Conservation (phyloP, 805 yeast species). For the Candida jianshihensis region DNA sequence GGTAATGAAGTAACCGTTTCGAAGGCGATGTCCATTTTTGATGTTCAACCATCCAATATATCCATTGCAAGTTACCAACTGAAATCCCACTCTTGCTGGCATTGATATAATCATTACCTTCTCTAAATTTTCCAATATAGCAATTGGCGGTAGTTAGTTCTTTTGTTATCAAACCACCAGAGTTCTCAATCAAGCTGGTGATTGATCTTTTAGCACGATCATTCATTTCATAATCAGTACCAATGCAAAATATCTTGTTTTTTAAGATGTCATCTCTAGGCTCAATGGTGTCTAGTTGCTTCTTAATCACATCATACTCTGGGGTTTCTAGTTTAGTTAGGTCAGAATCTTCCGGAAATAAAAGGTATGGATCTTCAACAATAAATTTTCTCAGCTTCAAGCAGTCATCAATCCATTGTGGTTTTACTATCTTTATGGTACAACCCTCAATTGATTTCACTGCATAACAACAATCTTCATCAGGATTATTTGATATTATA, state of each 20-base stretch:
- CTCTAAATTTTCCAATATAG: constrained; percentile 57
- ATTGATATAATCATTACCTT: constrained; percentile 45
- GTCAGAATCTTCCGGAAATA: constrained; percentile 8
- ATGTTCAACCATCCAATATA: constrained; percentile 57
- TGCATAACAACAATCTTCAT: constrained; percentile 55
- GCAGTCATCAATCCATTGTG: constrained; percentile 77
- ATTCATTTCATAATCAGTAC: constrained; percentile 50
- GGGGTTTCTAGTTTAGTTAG: background rate
- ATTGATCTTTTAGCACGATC: constrained; percentile 34
- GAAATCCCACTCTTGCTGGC: constrained; percentile 35
- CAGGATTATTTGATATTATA: constrained; percentile 50
- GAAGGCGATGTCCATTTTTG: constrained; percentile 50
- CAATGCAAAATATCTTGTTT: constrained; percentile 42
- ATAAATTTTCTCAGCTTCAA: constrained; percentile 43
- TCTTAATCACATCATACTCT: constrained; percentile 10
- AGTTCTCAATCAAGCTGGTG: constrained; percentile 34
- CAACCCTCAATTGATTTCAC: constrained; percentile 31
- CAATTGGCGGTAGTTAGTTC: constrained; percentile 30
- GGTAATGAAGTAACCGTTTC: constrained; percentile 59
- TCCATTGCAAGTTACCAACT: constrained; percentile 71
- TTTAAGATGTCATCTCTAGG: constrained; percentile 27
- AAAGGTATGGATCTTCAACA: constrained; percentile 45
- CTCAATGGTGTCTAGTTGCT: constrained; percentile 6
- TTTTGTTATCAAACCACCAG: constrained; percentile 46
- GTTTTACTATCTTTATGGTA: constrained; percentile 55